These are phyloP conservation scores for Quercus agrifolia DNA, from an alignment of 306 rosid species.

Conservation along the genomic window DNA sequence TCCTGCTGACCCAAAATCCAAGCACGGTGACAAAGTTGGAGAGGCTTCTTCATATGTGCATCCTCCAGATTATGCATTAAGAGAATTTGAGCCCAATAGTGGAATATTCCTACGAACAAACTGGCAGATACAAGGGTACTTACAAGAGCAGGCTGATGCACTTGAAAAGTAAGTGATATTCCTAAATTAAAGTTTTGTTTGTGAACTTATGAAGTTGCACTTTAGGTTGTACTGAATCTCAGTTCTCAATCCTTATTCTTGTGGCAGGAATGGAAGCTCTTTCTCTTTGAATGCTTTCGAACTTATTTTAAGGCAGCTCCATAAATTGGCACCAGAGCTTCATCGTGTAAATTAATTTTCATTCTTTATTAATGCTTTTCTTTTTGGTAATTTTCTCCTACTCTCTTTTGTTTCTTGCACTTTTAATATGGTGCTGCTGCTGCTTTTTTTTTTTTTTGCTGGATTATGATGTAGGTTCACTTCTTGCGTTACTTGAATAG, in stretches of 20 bases:
- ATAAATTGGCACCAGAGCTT: constrained; percentile 87
- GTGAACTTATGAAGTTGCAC: constrained; percentile 7
- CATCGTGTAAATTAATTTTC: constrained; percentile 62
- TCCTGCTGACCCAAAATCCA: constrained; percentile 47
- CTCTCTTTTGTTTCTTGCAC: not conserved
- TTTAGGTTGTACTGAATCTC: constrained; percentile 21
- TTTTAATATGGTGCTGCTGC: not conserved
- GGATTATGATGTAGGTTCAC: constrained; percentile 66
- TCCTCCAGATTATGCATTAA: constrained; percentile 39
- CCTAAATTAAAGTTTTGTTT: not conserved
- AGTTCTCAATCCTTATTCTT: constrained; percentile 19
- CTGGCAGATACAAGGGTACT: constrained; percentile 92
- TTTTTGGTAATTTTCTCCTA: not conserved
- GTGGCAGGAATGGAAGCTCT: constrained; percentile 64
- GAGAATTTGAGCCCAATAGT: constrained; percentile 50
- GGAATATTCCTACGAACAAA: constrained; percentile 71
- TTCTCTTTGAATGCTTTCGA: constrained; percentile 77
- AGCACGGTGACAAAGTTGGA: constrained; percentile 49
- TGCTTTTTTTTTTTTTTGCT: constrained; percentile 5
- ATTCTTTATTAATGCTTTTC: not conserved
- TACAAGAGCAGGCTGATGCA: constrained; percentile 88
- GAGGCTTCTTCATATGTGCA: constrained; percentile 54
- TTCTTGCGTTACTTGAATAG: constrained; percentile 80
- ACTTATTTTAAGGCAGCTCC: constrained; percentile 65
- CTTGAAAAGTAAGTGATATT: constrained; percentile 63